Conservation (phyloP, 2,329 filamentous ascomycete species). For the Trichoderma polysporum region DNA sequence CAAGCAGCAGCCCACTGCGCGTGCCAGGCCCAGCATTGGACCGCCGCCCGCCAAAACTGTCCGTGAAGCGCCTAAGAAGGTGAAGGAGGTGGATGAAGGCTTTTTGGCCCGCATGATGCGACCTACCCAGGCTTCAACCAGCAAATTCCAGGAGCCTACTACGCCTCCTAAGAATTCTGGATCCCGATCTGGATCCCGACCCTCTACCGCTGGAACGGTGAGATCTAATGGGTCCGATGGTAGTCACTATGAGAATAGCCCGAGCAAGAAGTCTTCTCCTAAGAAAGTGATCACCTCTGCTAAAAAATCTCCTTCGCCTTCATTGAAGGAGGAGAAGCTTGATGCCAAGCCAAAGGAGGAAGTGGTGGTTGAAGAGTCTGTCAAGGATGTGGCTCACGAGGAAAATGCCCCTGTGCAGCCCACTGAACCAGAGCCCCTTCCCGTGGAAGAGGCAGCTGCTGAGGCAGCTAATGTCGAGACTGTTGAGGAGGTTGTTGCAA, state of each 20-base stretch:
- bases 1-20: constrained; percentile 48
- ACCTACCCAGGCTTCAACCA: constrained; percentile 68
- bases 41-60: constrained; percentile 55
- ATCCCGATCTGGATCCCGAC: constrained; percentile 24
- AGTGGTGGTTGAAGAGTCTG: constrained; percentile 15
- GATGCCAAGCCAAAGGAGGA: neutral
- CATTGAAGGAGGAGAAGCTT: neutral
- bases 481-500: constrained; percentile 17
- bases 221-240: neutral
- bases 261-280: constrained; percentile 9
- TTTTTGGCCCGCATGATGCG: constrained; percentile 83
- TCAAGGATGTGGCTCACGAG: constrained; percentile 1
- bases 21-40: constrained; percentile 54
- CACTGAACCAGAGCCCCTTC: constrained; percentile 1
- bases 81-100: constrained; percentile 62
- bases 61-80: constrained; percentile 44
- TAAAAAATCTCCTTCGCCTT: neutral
- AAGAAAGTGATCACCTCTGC: neutral
- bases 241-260: neutral
- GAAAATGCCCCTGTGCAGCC: constrained; percentile 6
- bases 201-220: constrained; percentile 7
- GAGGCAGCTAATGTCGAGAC: constrained; percentile 22
- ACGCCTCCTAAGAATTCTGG: constrained; percentile 49
- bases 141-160: constrained; percentile 60
- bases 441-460: constrained; percentile 18